Evolutionary conservation across 2,329 filamentous ascomycete species (phyloP).

Genomic region (Alternaria triticimaculans): DNA sequence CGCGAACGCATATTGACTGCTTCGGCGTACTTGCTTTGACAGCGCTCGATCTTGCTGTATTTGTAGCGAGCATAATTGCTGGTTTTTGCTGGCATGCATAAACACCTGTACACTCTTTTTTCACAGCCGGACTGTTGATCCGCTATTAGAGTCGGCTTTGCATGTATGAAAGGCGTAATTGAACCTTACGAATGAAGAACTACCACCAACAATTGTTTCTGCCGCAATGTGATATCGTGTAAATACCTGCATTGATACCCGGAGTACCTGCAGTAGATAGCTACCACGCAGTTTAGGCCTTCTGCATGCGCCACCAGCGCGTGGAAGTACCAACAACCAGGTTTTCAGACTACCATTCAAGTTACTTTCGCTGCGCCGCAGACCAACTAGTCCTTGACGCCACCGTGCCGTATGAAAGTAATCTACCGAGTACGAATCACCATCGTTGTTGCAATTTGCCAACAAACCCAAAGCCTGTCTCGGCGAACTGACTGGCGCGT

Average conservation of each 20-base stretch:
- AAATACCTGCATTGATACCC: background rate
- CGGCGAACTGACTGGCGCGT: background rate
- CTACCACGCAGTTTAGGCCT: background rate
- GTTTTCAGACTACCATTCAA: background rate
- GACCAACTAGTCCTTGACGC: background rate
- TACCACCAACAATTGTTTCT: background rate
- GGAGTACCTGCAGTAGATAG: background rate
- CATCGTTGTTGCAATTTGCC: background rate
- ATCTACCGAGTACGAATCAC: background rate
- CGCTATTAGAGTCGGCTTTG: conserved; percentile 23
- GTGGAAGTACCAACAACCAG: background rate
- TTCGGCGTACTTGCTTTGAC: conserved; percentile 17
- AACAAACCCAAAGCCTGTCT: background rate
- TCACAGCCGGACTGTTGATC: conserved; percentile 50
- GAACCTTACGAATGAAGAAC: background rate
- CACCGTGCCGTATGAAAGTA: conserved; percentile 1
- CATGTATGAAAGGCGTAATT: conserved; percentile 15
- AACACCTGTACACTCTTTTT: conserved; percentile 24
- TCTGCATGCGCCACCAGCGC: background rate
- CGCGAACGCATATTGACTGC: conserved; percentile 14
- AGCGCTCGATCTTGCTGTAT: conserved; percentile 29
- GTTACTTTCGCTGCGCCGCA: background rate
- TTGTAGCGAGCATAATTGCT: conserved; percentile 40
- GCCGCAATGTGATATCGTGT: background rate
- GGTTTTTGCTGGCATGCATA: conserved; percentile 9